Evolutionary conservation across 129 eudicot species (phyloP).

Genomic region (Chrysanthemum lavandulifolium): DNA sequence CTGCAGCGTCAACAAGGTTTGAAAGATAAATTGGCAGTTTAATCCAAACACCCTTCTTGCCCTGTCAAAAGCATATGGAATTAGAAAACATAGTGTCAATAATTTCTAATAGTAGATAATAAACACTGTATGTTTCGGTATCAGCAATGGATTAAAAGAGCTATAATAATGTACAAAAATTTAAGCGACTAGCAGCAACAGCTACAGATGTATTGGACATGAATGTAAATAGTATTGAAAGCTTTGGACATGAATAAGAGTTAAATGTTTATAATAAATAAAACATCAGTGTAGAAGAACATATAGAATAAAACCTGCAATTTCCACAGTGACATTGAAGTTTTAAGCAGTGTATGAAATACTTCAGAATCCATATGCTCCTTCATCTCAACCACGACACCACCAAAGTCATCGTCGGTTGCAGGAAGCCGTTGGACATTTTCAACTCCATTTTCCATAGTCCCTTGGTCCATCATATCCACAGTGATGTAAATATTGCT

Average conservation of each 20-base stretch:
- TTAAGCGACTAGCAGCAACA: too few species aligned
- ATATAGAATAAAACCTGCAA: constrained; percentile 42
- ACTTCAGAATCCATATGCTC: constrained; percentile 57
- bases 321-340: constrained; percentile 64
- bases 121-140: too few species aligned
- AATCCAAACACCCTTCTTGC: constrained; percentile 86
- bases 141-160: too few species aligned
- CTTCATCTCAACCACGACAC: constrained; percentile 63
- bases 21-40: constrained; percentile 62
- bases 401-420: constrained; percentile 62
- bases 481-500: background rate
- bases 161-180: too few species aligned
- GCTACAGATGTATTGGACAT: too few species aligned
- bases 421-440: constrained; percentile 46
- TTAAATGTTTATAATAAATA: too few species aligned
- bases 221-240: too few species aligned
- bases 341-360: constrained; percentile 45
- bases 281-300: background rate
- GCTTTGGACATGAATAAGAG: background rate
- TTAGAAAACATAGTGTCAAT: background rate
- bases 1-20: constrained; percentile 69
- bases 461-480: constrained; percentile 25
- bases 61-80: constrained; percentile 41
- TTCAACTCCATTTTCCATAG: constrained; percentile 30
- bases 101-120: too few species aligned